Base-by-base conservation (phyloP, 495 filamentous ascomycete species). In the Podospora pseudopauciseta region DNA sequence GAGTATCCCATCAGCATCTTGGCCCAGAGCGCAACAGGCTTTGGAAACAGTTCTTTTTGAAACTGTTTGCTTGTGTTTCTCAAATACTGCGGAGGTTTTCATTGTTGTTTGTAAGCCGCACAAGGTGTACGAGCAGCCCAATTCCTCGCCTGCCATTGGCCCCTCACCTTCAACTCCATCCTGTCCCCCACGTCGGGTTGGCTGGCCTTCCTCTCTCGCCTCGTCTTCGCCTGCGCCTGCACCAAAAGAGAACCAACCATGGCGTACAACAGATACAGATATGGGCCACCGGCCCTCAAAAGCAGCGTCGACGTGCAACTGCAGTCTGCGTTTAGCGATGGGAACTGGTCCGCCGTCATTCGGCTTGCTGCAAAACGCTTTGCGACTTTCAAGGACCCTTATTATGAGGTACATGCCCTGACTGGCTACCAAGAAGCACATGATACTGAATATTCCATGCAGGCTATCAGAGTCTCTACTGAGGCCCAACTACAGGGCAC, bases 391-490 rank as follows among this genome's bases (percentile, higher is more conserved):
- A 82, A 83, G 15, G 82, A 85, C 49, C 71, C 77, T 0, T 84
- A 84, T 62, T 85, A 80, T 60, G 74, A 81, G 74, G 81, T 83
- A 68, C 65, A 75, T 70, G 5, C 19, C 16, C 39, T 13, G n/a
- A 23, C 30, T 18, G 34, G 15, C 54, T 28, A 13, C n/a, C 19
- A 32, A 3, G 56, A n/a, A 19, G 28, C 20, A 55, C 28, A 60
- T 55, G 69, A 32, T 30, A 67, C 62, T 66, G 5, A 65, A 72
- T 68, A 63, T 76, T 53, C 23, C 34, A 1, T 59, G 2, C 56
- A 84, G 82, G 78, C 76, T n/a, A 70, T 84, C 53, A 82, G 80
- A 66, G 67, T 80, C 56, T 79, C 75, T 32, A 81, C 82, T 44
- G 78, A 80, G 72, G 79, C 81, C 20, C 80, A 80, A 67, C 65